These are phyloP conservation scores for Barnettozyma salicaria DNA, from an alignment of 805 yeast genomes.

Conservation along the genomic window DNA sequence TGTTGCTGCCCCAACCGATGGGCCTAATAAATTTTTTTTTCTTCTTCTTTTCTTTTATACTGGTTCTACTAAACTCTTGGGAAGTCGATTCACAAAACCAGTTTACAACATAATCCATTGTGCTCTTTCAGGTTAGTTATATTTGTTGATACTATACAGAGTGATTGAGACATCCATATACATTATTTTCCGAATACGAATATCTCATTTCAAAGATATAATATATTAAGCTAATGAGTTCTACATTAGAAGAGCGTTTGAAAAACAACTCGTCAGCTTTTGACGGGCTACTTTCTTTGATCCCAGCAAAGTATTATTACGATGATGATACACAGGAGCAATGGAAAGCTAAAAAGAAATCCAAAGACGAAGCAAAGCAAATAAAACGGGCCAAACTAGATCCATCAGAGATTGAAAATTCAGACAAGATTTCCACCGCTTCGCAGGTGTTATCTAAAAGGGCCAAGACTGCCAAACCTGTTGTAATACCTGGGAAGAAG, in stretches of 20 bases:
- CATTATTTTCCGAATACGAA: not conserved
- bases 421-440: conserved; percentile 48
- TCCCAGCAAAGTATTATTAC: conserved; percentile 91
- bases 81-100: not conserved
- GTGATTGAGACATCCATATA: too few relatives aligned
- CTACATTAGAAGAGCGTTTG: conserved; percentile 66
- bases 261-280: conserved; percentile 77
- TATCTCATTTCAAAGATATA: not conserved
- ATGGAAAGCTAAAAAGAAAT: conserved; percentile 81
- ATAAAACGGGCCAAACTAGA: conserved; percentile 70
- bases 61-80: too few relatives aligned
- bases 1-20: conserved; percentile 12
- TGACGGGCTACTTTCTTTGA: conserved; percentile 81
- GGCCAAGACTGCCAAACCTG: conserved; percentile 47
- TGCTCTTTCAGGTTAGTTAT: too few relatives aligned
- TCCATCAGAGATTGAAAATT: conserved; percentile 48
- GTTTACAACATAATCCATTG: too few relatives aligned
- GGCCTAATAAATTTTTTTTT: conserved; percentile 7
- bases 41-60: not conserved
- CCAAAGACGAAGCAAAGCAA: conserved; percentile 54
- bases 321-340: conserved; percentile 87
- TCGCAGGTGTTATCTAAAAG: conserved; percentile 52
- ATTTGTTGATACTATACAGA: too few relatives aligned
- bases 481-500: conserved; percentile 33
- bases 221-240: conserved; percentile 37